phyloP scores from a whole-genome alignment of 768 basidiomycete genomes.

The Cantharellus cinnabarinus region DNA sequence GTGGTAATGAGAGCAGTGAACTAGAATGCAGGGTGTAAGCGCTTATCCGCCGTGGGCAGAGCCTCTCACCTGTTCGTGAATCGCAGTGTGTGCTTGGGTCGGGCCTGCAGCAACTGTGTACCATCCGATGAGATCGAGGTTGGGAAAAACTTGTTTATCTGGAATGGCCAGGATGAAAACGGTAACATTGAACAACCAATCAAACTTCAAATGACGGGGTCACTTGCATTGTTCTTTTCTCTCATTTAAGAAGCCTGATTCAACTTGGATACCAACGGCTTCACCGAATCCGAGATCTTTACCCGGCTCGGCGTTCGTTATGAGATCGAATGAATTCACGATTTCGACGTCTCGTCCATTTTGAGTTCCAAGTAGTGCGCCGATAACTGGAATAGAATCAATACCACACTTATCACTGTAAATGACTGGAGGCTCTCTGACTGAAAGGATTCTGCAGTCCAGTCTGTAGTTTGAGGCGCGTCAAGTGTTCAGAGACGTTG shows the following conservation, averaged over 20 bases:
- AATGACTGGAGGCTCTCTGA: constrained; percentile 15
- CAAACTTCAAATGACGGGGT: neutral
- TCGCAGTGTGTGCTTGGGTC: constrained; percentile 48
- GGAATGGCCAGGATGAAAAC: neutral
- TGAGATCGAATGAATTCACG: constrained; percentile 74
- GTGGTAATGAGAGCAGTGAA: constrained; percentile 73
- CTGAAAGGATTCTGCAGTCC: constrained; percentile 42
- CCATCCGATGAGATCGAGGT: constrained; percentile 95
- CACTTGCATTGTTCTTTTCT: constrained; percentile 72
- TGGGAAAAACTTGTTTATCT: constrained; percentile 99
- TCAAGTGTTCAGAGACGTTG: constrained; percentile 91
- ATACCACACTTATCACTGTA: neutral
- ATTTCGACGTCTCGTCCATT: constrained; percentile 91
- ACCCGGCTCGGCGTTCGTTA: neutral
- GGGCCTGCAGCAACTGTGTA: constrained; percentile 73
- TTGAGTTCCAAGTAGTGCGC: constrained; percentile 82
- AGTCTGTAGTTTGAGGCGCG: constrained; percentile 59
- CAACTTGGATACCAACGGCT: constrained; percentile 36
- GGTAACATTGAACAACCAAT: neutral
- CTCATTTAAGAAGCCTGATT: constrained; percentile 63
- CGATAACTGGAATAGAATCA: constrained; percentile 39
- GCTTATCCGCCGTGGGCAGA: neutral
- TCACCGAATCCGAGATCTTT: constrained; percentile 11
- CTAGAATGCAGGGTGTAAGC: constrained; percentile 20
- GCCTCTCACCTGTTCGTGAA: constrained; percentile 60